These are phyloP conservation scores for Solanum pinnatisectum DNA, from an alignment of 257 asterid genomes.

Conservation along the genomic window DNA sequence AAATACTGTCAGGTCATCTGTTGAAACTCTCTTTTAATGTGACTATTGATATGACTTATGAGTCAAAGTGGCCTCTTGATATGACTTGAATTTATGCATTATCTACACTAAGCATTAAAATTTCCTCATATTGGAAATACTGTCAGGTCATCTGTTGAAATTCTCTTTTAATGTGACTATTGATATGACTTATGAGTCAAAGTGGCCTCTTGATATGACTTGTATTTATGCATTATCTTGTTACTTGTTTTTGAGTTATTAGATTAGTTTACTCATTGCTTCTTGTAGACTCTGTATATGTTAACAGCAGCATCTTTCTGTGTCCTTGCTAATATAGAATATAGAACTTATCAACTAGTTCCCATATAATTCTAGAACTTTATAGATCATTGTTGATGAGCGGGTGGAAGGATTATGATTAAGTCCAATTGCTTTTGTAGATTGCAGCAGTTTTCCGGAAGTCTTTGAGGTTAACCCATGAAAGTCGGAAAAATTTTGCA, in stretches of 20 bases:
- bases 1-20: background rate
- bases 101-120: background rate
- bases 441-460: constrained; percentile 90
- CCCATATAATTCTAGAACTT: background rate
- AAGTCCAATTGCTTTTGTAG: constrained; percentile 22
- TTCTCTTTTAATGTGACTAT: background rate
- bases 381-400: background rate
- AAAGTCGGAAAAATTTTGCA: constrained; percentile 79
- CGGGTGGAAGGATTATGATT: background rate
- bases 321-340: background rate
- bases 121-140: background rate
- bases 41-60: background rate
- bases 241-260: background rate
- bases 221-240: background rate
- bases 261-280: background rate
- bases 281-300: background rate
- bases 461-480: constrained; percentile 83
- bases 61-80: background rate
- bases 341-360: background rate
- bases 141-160: background rate
- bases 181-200: background rate
- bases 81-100: background rate
- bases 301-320: background rate
- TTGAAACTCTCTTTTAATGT: background rate
- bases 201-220: background rate